Percentiles rank a stretch among this genome's conserved stretches.
Evolutionary conservation across 2,329 filamentous ascomycete species (phyloP).

Genomic region (Aspergillus ibericus): DNA sequence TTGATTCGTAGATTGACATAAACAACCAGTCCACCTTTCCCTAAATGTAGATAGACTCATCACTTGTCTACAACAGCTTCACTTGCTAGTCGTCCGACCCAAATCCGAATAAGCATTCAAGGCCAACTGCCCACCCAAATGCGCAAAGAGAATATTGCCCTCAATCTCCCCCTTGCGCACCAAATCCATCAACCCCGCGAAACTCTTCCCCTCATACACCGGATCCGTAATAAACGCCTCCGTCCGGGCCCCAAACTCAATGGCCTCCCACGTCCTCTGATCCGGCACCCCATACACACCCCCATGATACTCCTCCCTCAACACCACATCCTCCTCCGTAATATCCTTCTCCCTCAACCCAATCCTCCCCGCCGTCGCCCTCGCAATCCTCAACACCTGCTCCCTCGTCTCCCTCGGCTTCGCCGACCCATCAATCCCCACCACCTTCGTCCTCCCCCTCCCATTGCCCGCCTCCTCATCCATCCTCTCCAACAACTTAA

Average conservation of each 20-base stretch:
- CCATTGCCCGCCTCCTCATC: conserved; percentile 27
- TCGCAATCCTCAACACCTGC: conserved; percentile 67
- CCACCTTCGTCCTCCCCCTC: conserved; percentile 37
- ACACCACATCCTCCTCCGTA: conserved; percentile 60
- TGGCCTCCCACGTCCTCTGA: conserved; percentile 64
- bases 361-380: conserved; percentile 62
- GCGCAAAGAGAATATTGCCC: conserved; percentile 69
- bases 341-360: conserved; percentile 62
- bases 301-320: conserved; percentile 67
- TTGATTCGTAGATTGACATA: too few relatives aligned
- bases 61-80: too few relatives aligned
- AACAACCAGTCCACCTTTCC: too few relatives aligned
- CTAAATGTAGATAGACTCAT: too few relatives aligned
- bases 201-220: conserved; percentile 73
- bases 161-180: conserved; percentile 62
- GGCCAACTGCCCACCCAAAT: conserved; percentile 69
- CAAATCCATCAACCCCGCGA: conserved; percentile 70
- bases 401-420: conserved; percentile 62
- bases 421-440: conserved; percentile 66
- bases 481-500: conserved; percentile 61
- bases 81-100: neutral
- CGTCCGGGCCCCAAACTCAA: conserved; percentile 65
- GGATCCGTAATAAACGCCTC: conserved; percentile 75
- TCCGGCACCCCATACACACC: conserved; percentile 69
- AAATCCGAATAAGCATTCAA: conserved; percentile 63